These are phyloP conservation scores for Perkinsus chesapeaki DNA, from an alignment of 169 alveolate genomes.

Conservation along the genomic window DNA sequence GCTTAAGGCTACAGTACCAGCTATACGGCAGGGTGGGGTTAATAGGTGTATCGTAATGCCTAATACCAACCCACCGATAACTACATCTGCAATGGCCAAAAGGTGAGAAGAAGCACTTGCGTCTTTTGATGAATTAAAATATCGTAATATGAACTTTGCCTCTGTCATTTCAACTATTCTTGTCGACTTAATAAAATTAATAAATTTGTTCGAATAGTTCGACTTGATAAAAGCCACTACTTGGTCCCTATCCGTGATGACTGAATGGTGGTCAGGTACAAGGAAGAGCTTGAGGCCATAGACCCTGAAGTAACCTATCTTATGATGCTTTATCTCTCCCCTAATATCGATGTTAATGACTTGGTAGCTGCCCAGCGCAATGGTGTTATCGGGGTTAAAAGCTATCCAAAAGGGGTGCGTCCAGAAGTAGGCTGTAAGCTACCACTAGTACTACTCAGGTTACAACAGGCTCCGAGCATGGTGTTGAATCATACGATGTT, in stretches of 20 bases:
- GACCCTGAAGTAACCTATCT: conserved; percentile 29
- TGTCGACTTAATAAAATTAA: too few species aligned
- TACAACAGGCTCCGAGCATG: conserved; percentile 35
- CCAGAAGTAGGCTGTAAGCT: not conserved
- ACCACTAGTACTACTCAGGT: not conserved
- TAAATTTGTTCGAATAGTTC: too few species aligned
- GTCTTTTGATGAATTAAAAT: too few species aligned
- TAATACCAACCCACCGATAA: not conserved
- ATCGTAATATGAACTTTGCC: too few species aligned
- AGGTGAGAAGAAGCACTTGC: not conserved
- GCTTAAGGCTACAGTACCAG: not conserved
- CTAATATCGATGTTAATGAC: not conserved
- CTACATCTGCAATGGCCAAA: not conserved
- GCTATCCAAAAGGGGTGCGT: conserved; percentile 44
- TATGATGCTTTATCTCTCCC: conserved; percentile 37
- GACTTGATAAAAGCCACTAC: too few species aligned
- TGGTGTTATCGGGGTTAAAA: conserved; percentile 12
- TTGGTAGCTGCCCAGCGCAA: not conserved
- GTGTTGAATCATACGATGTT: conserved; percentile 30
- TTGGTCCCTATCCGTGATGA: not conserved
- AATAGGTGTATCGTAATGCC: conserved; percentile 6
- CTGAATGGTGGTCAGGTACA: not conserved
- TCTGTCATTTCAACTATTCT: too few species aligned
- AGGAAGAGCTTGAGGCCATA: not conserved
- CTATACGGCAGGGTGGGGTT: not conserved